Base-by-base conservation (phyloP, 495 filamentous ascomycete species). In the Penicillium goetzii region DNA sequence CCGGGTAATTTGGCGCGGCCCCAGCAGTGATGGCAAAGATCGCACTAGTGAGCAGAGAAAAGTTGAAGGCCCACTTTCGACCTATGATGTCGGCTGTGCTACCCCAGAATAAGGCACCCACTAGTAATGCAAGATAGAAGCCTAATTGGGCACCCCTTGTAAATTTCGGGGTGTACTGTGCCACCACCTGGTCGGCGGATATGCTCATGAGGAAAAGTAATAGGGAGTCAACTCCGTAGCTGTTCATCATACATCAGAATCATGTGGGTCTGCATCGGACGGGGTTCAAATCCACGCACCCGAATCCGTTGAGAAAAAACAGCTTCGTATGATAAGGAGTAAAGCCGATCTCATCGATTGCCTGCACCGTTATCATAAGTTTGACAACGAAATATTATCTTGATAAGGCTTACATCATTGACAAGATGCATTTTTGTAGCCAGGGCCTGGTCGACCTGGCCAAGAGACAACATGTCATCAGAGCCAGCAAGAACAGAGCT, bases 71-170 rank as follows among this genome's bases (percentile, higher is more conserved):
- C 54, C 75, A 68, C 56, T 78, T 79, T 38, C 78, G 60, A 2
- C 78, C 78, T 55, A 79, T 76, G 49, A 80, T 74, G 59, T 80
- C 76, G 25, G 76, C 78, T 2, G 74, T 69, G 45, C 75, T 74
- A 9, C 78, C 78, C 78, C 77, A 79, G 38, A 79, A 65, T 15
- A 69, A 62, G 36, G 78, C 78, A 8, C 78, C 78, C 2, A 70
- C 74, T 7, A 80, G 58, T 19, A 80, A 61, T 7, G 62, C 66
- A n/a, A 65, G 19, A 43, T 68, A 68, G 23, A 68, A 65, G 12
- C 62, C 66, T 19, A 68, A 19, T 33, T 65, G 62, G 28, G 66
- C 66, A 23, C 66, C 62, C 38, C 62, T 40, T 9, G 33, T 54
- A 51, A 68, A 68, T 32, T 56, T 61, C 40, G 66, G 66, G 26